Conservation (phyloP, 768 basidiomycete genomes). For the Tulasnella sp. region DNA sequence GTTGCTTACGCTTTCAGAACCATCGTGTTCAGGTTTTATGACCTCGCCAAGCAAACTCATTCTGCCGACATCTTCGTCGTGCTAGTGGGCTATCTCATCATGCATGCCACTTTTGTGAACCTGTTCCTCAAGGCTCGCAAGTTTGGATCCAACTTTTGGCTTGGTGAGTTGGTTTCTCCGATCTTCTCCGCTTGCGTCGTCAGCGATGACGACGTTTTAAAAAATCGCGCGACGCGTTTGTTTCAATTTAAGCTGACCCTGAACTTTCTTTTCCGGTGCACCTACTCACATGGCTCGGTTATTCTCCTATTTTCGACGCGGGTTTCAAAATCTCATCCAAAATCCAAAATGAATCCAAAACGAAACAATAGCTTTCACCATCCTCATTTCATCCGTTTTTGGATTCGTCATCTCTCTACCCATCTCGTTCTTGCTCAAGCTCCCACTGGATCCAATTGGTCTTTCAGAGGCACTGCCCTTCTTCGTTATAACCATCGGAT, state of each 20-base stretch:
- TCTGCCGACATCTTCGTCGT: slow-evolving; percentile 93
- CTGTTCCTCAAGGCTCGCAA: slow-evolving; percentile 79
- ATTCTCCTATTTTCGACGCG: neutral
- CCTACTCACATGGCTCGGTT: slow-evolving; percentile 1
- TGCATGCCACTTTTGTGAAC: slow-evolving; percentile 91
- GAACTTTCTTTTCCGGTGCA: slow-evolving; percentile 12
- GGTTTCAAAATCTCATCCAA: neutral
- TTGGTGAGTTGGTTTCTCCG: slow-evolving; percentile 25
- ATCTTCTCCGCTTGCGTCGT: slow-evolving; percentile 10
- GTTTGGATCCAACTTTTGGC: slow-evolving; percentile 65
- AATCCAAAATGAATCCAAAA: neutral
- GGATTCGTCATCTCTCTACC: slow-evolving; percentile 79
- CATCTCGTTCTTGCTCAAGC: slow-evolving; percentile 54
- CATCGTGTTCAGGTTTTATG: slow-evolving; percentile 70
- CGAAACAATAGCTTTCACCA: slow-evolving; percentile 38
- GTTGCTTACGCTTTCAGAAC: slow-evolving; percentile 73
- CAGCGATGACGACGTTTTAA: neutral
- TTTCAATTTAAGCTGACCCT: slow-evolving; percentile 16
- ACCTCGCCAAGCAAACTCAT: slow-evolving; percentile 83
- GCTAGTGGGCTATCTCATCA: slow-evolving; percentile 82
- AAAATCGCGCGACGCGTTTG: neutral
- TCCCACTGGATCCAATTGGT: slow-evolving; percentile 84
- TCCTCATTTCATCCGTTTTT: slow-evolving; percentile 66
- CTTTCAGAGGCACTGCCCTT: slow-evolving; percentile 94
- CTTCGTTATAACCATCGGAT: slow-evolving; percentile 93